phyloP scores from a whole-genome alignment of 1,284 basidiomycete genomes.

The Bjerkandera adusta region DNA sequence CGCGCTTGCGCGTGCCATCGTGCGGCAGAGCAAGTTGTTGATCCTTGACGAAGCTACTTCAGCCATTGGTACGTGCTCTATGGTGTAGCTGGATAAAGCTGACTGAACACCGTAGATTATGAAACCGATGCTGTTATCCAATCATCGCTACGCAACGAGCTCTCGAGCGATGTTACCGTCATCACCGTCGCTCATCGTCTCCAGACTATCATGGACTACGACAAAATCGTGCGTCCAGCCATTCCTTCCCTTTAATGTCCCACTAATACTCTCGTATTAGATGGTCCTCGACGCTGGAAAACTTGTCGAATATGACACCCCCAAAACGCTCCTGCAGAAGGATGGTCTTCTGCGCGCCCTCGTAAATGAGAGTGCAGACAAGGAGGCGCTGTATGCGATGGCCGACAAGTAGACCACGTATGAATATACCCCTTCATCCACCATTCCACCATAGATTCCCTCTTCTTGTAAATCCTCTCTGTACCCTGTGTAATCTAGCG shows the following conservation, averaged over 20 bases:
- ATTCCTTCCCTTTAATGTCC: background rate
- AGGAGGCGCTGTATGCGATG: conserved; percentile 31
- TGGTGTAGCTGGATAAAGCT: background rate
- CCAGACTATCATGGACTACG: conserved; percentile 68
- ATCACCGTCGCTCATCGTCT: conserved; percentile 69
- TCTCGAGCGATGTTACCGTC: conserved; percentile 53
- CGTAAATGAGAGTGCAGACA: conserved; percentile 38
- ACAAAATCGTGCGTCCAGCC: conserved; percentile 32
- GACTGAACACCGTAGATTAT: conserved; percentile 44
- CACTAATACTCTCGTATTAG: conserved; percentile 15
- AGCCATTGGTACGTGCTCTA: conserved; percentile 25
- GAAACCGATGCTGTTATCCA: conserved; percentile 61
- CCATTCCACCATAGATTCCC: no score
- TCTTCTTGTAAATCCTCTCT: no score
- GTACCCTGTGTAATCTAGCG: no score
- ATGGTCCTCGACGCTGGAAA: conserved; percentile 35
- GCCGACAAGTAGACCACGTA: conserved; percentile 14
- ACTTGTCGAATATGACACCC: conserved; percentile 36
- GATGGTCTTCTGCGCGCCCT: conserved; percentile 33
- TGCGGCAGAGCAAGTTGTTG: conserved; percentile 54
- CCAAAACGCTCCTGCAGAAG: conserved; percentile 33
- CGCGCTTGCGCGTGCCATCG: conserved; percentile 56
- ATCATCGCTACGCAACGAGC: conserved; percentile 49
- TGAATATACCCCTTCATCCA: no score
- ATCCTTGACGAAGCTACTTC: conserved; percentile 54